phyloP scores from a whole-genome alignment of 1,284 basidiomycete species.

The Fomitopsis pinicola region DNA sequence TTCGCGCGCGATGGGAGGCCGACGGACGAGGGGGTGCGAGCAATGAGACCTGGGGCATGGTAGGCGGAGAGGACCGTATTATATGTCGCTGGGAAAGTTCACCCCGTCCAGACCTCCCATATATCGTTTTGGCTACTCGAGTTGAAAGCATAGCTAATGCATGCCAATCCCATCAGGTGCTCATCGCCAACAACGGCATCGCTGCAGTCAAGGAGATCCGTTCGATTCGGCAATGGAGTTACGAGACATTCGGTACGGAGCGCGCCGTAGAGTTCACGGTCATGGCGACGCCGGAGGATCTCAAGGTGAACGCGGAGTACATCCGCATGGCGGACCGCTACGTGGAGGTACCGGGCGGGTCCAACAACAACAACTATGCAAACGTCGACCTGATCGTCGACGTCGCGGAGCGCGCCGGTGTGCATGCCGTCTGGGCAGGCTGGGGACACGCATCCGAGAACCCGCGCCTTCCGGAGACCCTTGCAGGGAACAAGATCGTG shows the following conservation, averaged over 20 bases:
- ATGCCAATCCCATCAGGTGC: conserved; percentile 51
- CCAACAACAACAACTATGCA: conserved; percentile 99
- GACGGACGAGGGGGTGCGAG: too few relatives aligned
- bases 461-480: conserved; percentile 93
- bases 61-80: too few relatives aligned
- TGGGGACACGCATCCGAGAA: conserved; percentile 99
- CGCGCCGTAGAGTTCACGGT: conserved; percentile 97
- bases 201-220: conserved; percentile 99
- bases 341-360: conserved; percentile 97
- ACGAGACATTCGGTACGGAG: conserved; percentile 98
- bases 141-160: background rate
- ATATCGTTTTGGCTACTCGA: background rate
- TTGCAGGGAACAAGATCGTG: conserved; percentile 92
- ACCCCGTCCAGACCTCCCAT: background rate
- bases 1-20: too few relatives aligned
- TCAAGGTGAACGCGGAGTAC: conserved; percentile 99
- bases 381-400: conserved; percentile 99
- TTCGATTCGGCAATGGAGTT: conserved; percentile 99
- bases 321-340: conserved; percentile 99
- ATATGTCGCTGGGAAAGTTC: too few relatives aligned
- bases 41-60: too few relatives aligned
- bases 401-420: conserved; percentile 94
- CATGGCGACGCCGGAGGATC: conserved; percentile 99
- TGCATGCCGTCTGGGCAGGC: conserved; percentile 99
- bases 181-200: conserved; percentile 98